Evolutionary conservation across 106 monocot genomes (phyloP), one percentile per base, ranked within the genome.

Genomic region (Phalaenopsis aphrodite): DNA sequence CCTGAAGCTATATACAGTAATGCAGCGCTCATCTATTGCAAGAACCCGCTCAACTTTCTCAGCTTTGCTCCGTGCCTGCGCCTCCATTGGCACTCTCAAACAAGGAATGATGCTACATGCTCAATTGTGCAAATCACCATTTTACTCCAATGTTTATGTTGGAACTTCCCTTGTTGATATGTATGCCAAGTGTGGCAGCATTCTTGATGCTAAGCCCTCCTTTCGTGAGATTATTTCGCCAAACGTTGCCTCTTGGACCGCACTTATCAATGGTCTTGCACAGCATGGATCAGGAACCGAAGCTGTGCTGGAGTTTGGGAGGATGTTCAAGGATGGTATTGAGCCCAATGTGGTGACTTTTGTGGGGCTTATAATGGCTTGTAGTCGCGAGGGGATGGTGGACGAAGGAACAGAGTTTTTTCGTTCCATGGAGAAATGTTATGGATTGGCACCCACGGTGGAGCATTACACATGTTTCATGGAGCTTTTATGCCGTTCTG

Each of bases 171-270:
- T 87, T 36, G 80, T 83, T 2, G 86, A 86, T 45, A 83, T 86
- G 84, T 87, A 87, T 74, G 80, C 81, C n/a, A 87, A 84, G 84
- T 84, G 87, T 69, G 84, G 81, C 3, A 84, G 75, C 80, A 79
- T 87, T 15, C 57, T 46, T 14, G 81, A 84, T 42, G 74, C 84
- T 11, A 64, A 78, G 73, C 12, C 68, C 37, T 80, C 80, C 55
- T 84, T 84, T 41, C 47, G 11, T 37, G 5, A 6, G 42, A 84
- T 87, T 38, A 24, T 38, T 43, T 87, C 79, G 0, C 87, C 87
- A 6, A 87, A 87, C 41, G 78, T 87, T 18, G 81, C 87, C 18
- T 87, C 87, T 9, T 87, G 87, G 87, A 87, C 80, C 10, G 83
- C 87, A n/a, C 78, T 87, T 7, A 87, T 87, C 42, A 78, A 57